phyloP scores from a whole-genome alignment of 345 rosid species.

The Punica granatum region DNA sequence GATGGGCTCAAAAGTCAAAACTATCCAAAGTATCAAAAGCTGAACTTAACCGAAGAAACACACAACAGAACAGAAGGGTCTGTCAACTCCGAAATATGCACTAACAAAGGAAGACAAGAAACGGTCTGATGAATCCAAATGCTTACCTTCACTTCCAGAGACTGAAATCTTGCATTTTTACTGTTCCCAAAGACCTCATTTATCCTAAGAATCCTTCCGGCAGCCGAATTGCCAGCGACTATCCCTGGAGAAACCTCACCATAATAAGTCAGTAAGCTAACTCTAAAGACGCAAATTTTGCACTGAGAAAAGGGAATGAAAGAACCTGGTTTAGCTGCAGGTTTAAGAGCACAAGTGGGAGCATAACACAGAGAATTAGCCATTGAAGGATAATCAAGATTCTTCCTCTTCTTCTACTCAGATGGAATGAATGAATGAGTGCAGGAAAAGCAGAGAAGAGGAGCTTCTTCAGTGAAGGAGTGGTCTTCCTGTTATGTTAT shows the following conservation, averaged over 20 bases:
- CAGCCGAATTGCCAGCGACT: constrained; percentile 27
- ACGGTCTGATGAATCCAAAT: neutral
- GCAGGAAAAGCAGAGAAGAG: too few relatives aligned
- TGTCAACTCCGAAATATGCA: too few relatives aligned
- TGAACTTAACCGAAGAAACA: too few relatives aligned
- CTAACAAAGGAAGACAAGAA: constrained; percentile 1
- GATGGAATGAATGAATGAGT: too few relatives aligned
- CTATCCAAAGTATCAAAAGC: neutral
- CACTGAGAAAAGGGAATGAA: neutral
- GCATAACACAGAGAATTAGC: constrained; percentile 28
- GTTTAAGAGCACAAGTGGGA: constrained; percentile 26
- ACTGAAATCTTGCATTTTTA: constrained; percentile 33
- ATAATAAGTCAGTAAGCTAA: neutral
- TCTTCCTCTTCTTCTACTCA: neutral
- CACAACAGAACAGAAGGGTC: too few relatives aligned
- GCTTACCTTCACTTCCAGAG: constrained; percentile 58
- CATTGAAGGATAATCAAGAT: constrained; percentile 16
- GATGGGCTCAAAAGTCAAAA: neutral
- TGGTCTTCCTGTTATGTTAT: neutral
- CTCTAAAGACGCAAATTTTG: neutral
- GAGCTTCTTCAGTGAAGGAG: neutral
- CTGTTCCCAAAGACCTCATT: constrained; percentile 35
- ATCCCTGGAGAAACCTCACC: constrained; percentile 5
- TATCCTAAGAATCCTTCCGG: constrained; percentile 31
- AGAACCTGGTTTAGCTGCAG: constrained; percentile 37